Conservation (phyloP, 208 protist genomes). For the Leishmania tropica region DNA sequence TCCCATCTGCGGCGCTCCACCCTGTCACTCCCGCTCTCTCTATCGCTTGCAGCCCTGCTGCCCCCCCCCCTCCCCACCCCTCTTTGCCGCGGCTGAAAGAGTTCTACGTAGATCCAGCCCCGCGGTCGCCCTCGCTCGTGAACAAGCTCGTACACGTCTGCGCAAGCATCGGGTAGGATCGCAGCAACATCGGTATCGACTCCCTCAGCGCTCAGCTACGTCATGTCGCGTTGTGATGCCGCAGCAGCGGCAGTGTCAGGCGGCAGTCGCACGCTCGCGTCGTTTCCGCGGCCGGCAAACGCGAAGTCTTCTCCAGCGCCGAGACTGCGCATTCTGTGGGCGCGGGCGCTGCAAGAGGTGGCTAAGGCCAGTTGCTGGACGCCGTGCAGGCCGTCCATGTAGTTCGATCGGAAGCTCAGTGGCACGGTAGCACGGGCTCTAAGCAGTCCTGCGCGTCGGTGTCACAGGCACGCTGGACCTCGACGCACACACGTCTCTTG, state of each 20-base stretch:
- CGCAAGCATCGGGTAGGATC: neutral
- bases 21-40: too few species aligned
- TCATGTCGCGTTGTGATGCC: neutral
- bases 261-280: neutral
- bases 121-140: too few species aligned
- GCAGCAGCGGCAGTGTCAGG: neutral
- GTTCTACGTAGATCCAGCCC: neutral
- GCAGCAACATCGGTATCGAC: neutral
- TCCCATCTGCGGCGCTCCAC: too few species aligned
- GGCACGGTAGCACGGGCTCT: neutral
- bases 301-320: neutral
- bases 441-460: neutral
- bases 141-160: neutral
- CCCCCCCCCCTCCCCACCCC: too few species aligned
- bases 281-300: neutral
- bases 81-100: neutral
- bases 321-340: neutral
- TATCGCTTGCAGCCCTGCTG: neutral
- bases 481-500: neutral
- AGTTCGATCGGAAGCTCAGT: neutral
- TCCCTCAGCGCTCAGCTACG: neutral
- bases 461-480: neutral
- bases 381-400: neutral
- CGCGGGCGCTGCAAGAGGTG: neutral
- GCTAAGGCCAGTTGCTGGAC: neutral